phyloP scores from a whole-genome alignment of 345 rosid genomes.

The Excoecaria agallocha region DNA sequence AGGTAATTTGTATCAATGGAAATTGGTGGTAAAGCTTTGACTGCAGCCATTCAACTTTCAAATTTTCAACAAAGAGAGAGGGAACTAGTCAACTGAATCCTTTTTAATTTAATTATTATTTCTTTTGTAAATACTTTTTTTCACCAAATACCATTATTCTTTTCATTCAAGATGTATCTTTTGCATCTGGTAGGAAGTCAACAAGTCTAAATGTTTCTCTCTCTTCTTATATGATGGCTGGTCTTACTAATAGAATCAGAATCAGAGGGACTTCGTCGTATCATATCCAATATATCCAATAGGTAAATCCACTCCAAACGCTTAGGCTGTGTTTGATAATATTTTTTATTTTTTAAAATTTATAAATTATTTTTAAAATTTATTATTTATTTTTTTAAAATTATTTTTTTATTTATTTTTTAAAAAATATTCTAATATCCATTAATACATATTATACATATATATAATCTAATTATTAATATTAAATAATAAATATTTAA shows the following conservation, averaged over 20 bases:
- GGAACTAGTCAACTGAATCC: conserved; percentile 10
- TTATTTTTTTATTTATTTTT: too few species aligned
- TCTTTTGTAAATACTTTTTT: neutral
- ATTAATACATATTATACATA: too few species aligned
- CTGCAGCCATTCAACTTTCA: conserved; percentile 25
- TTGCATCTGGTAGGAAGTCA: neutral
- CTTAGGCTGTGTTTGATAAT: too few species aligned
- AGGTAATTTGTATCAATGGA: neutral
- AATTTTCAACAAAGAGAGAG: conserved; percentile 13
- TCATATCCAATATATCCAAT: neutral
- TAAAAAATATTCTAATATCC: too few species aligned
- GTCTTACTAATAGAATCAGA: conserved; percentile 1
- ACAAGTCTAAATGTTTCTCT: neutral
- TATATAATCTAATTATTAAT: too few species aligned
- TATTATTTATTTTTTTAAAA: too few species aligned
- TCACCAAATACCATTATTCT: too few species aligned
- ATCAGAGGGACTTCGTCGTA: neutral
- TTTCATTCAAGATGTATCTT: too few species aligned
- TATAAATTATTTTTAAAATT: too few species aligned
- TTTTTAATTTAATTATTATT: neutral
- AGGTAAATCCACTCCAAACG: too few species aligned
- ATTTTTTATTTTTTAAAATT: too few species aligned
- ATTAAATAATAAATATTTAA: too few species aligned
- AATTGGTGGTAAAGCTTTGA: conserved; percentile 10
- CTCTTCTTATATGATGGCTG: conserved; percentile 5